phyloP scores from a whole-genome alignment of 495 filamentous ascomycete species.

The Astrothelium subdiscretum region DNA sequence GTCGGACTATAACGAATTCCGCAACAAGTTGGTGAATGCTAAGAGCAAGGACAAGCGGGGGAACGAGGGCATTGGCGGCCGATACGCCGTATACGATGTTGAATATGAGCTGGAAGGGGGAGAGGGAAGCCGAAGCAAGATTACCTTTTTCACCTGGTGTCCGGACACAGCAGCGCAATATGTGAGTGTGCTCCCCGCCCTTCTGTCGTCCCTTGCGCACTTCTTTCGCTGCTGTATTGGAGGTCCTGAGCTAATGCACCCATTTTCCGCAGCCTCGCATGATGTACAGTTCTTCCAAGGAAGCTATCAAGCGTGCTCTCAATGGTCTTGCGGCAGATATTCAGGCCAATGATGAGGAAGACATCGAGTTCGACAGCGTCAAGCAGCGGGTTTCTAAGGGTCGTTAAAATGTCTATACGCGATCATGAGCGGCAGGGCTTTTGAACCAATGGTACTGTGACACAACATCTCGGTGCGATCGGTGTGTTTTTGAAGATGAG shows the following conservation, averaged over 20 bases:
- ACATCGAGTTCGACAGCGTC: constrained; percentile 75
- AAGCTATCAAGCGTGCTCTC: constrained; percentile 77
- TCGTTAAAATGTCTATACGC: constrained; percentile 18
- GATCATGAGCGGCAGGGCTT: not conserved
- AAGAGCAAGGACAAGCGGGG: constrained; percentile 44
- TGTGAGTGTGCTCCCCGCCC: constrained; percentile 42
- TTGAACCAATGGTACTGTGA: not conserved
- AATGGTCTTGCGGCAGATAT: constrained; percentile 68
- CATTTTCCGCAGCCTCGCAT: constrained; percentile 56
- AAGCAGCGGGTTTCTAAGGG: constrained; percentile 74
- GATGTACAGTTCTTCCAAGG: constrained; percentile 95
- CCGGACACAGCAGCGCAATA: constrained; percentile 71
- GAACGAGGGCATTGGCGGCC: constrained; percentile 56
- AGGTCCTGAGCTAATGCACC: too few species aligned
- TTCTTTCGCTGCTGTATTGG: too few species aligned
- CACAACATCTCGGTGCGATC: not conserved
- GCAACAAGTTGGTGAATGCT: constrained; percentile 62
- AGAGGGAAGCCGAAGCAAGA: constrained; percentile 88
- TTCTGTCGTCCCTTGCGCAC: not conserved
- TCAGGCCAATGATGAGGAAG: constrained; percentile 85
- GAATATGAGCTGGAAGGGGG: constrained; percentile 66
- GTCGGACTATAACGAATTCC: constrained; percentile 45
- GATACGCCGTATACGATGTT: constrained; percentile 91
- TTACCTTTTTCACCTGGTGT: constrained; percentile 89
- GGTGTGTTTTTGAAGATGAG: not conserved